phyloP scores from a whole-genome alignment of 306 rosid species.

The Quercus berberidifolia region DNA sequence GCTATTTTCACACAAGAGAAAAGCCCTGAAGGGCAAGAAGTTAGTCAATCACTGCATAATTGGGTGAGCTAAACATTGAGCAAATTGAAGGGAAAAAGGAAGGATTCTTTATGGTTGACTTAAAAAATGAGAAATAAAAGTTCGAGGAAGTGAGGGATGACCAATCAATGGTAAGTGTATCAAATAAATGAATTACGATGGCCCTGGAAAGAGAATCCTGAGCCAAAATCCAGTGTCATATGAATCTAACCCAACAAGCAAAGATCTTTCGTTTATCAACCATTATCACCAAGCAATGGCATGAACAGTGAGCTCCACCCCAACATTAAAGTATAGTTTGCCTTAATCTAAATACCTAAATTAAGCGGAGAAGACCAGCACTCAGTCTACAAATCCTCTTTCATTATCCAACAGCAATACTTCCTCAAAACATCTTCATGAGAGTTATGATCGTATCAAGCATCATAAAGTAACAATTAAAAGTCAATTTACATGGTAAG shows the following conservation, averaged over 20 bases:
- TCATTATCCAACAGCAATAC: background rate
- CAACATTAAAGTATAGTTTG: background rate
- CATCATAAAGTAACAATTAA: background rate
- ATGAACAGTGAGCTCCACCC: background rate
- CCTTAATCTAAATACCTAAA: background rate
- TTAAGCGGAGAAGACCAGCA: background rate
- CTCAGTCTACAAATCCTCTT: background rate
- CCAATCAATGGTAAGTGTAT: background rate
- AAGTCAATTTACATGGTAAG: conserved; percentile 2
- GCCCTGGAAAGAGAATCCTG: background rate
- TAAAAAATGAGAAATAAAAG: background rate
- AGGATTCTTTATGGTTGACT: background rate
- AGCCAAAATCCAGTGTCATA: background rate
- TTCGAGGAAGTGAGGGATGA: background rate
- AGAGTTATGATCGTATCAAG: background rate
- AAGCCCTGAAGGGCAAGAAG: background rate
- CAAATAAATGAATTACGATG: background rate
- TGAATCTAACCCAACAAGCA: background rate
- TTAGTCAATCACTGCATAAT: background rate
- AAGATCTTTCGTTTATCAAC: background rate
- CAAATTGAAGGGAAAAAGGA: background rate
- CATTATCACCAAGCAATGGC: background rate
- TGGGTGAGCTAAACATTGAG: background rate
- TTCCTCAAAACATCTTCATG: conserved; percentile 5
- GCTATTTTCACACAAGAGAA: background rate